Evolutionary conservation across 1,284 basidiomycete genomes (phyloP).

Genomic region (Ceratobasidium sp.): DNA sequence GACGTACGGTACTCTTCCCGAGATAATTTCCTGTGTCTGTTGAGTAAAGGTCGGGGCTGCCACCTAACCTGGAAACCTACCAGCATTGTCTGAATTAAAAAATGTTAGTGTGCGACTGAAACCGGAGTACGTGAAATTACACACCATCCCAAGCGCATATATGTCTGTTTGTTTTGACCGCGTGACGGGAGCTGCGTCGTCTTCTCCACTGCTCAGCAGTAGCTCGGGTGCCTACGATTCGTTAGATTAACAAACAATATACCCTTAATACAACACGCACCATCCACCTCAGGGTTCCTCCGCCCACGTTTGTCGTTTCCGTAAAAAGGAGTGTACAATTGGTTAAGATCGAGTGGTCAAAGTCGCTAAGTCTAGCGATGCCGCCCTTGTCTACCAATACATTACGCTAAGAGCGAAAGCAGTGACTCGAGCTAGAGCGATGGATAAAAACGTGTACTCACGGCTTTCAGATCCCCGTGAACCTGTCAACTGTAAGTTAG

Average conservation of each 20-base stretch:
- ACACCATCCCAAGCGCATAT: constrained; percentile 36
- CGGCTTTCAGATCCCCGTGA: constrained; percentile 27
- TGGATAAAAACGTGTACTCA: neutral
- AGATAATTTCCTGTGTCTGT: constrained; percentile 15
- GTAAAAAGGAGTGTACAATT: constrained; percentile 25
- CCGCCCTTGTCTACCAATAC: constrained; percentile 8
- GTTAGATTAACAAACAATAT: neutral
- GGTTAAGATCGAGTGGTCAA: constrained; percentile 30
- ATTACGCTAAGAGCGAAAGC: neutral
- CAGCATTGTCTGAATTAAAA: constrained; percentile 9
- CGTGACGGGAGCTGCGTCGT: neutral
- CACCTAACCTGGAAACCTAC: neutral
- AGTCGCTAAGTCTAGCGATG: constrained; percentile 19
- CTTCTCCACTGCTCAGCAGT: constrained; percentile 1
- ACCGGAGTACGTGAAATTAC: neutral
- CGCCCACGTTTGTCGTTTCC: constrained; percentile 24
- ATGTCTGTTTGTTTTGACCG: constrained; percentile 12
- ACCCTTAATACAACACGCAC: neutral
- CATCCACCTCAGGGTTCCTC: constrained; percentile 39
- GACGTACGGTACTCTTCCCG: constrained; percentile 12
- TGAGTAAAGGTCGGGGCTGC: neutral
- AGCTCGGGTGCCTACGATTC: constrained; percentile 14
- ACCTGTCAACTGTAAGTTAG: neutral
- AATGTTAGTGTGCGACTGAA: neutral
- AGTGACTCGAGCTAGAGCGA: neutral